Evolutionary conservation across 257 asterid species (phyloP).

Genomic region (Solanum okadae): DNA sequence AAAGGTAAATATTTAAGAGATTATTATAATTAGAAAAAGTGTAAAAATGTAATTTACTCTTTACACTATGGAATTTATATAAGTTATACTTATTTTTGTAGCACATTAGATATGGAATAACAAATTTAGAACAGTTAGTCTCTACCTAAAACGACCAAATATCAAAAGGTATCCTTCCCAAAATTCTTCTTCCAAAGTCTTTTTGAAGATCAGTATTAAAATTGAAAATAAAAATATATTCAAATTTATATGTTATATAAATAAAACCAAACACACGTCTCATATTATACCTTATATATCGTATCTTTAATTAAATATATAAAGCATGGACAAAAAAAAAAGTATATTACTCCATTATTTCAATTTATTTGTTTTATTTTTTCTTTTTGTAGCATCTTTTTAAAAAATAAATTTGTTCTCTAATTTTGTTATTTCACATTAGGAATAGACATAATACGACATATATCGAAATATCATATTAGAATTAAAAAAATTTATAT

Average conservation of each 20-base stretch:
- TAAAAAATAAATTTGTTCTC: too few species aligned
- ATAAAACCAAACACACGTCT: background rate
- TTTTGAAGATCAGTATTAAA: background rate
- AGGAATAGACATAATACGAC: background rate
- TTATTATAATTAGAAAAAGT: too few species aligned
- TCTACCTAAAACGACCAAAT: background rate
- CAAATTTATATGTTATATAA: background rate
- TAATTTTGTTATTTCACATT: background rate
- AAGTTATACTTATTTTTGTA: background rate
- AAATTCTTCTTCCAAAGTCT: background rate
- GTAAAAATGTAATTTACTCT: too few species aligned
- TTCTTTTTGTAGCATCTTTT: background rate
- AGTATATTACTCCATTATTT: background rate
- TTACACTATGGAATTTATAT: too few species aligned
- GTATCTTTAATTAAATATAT: background rate
- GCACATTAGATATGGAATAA: background rate
- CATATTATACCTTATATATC: background rate
- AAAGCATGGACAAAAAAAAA: background rate
- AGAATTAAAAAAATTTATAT: too few species aligned
- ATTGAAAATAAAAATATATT: background rate
- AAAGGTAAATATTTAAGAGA: too few species aligned
- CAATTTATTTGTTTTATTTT: too few species aligned
- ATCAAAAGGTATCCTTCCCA: background rate
- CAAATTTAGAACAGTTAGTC: background rate
- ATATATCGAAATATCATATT: too few species aligned